These are phyloP conservation scores for Saprolegnia diclina DNA, from an alignment of 352 stramenopile species.

Conservation along the genomic window DNA sequence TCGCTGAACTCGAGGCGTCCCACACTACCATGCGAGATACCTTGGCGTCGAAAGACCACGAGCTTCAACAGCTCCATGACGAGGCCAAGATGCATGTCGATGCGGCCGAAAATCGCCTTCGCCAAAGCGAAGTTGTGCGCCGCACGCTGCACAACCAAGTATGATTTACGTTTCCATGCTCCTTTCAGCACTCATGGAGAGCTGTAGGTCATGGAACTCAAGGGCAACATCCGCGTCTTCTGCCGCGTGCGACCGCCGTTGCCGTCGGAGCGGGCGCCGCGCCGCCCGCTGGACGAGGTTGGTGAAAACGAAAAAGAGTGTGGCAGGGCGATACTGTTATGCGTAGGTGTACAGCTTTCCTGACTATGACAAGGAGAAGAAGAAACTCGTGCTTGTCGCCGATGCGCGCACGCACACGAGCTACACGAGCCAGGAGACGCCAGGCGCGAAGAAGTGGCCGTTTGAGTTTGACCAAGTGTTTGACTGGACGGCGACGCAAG, in stretches of 20 bases:
- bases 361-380: constrained; percentile 54
- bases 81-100: constrained; percentile 31
- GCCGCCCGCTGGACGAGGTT: constrained; percentile 3
- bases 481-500: constrained; percentile 86
- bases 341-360: constrained; percentile 54
- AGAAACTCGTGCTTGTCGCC: constrained; percentile 66
- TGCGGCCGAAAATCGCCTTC: constrained; percentile 27
- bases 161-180: neutral
- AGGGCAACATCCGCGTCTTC: constrained; percentile 96
- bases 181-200: constrained; percentile 16
- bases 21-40: neutral
- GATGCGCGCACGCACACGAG: constrained; percentile 59
- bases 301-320: constrained; percentile 15
- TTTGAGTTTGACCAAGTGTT: constrained; percentile 99
- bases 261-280: constrained; percentile 40
- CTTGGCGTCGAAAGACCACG: neutral
- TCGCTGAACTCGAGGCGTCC: constrained; percentile 37
- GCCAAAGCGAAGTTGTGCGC: constrained; percentile 61
- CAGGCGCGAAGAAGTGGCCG: constrained; percentile 70
- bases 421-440: constrained; percentile 42
- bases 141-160: constrained; percentile 84
- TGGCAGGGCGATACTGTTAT: constrained; percentile 35
- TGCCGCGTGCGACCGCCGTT: constrained; percentile 90
- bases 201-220: constrained; percentile 90
- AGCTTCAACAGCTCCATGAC: constrained; percentile 38